Base-by-base conservation (phyloP, 148 eudicot species). In the Chenopodium suecicum region DNA sequence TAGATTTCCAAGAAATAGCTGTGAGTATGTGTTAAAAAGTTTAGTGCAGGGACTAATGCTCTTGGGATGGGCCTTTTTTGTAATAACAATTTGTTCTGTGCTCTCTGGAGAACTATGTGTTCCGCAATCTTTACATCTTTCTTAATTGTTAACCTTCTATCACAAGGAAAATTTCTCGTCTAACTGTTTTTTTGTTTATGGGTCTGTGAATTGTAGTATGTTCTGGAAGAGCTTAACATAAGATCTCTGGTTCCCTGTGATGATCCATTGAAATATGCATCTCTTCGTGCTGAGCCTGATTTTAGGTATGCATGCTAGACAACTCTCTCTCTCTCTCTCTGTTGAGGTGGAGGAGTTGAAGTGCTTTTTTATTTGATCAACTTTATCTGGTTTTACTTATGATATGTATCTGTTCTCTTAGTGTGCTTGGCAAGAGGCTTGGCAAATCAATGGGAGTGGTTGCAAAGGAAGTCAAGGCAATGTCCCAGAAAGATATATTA, bases 241-340 rank as follows among this genome's bases (percentile, higher is more conserved):
- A 88, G 91, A 83, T 96, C 91, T 37, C 75, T 96, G 80, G 88
- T 88, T 54, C 89, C 99, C 31, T 96, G 99, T 87, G 89, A 87
- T 64, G 94, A 96, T 82, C 87, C 91, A 54, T 76, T 94, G 86
- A 89, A 87, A 84, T 96, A 93, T 88, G 92, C 97, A 58, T 92
- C 97, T 4, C 86, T 96, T 70, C 93, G 94, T 41, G 99, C 99
- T 31, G 99, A 96, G 86, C 99, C 99, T 64, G 99, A 94, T 81
- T 96, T 94, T 89, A 94, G 98, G 98, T 94, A 84, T 80, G 63
- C 92, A 84, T 78, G 68, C 68, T 69, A 5, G 32, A 54, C 31
- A 14, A 41, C 25, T 68, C 14, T 77, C 0, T 70, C 74, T 70
- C 19, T 31, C 70, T 31, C 41, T 69, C 44, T 69, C 46, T 3